Conservation (phyloP, 2,329 filamentous ascomycete genomes). For the Davidsoniella eucalypti region DNA sequence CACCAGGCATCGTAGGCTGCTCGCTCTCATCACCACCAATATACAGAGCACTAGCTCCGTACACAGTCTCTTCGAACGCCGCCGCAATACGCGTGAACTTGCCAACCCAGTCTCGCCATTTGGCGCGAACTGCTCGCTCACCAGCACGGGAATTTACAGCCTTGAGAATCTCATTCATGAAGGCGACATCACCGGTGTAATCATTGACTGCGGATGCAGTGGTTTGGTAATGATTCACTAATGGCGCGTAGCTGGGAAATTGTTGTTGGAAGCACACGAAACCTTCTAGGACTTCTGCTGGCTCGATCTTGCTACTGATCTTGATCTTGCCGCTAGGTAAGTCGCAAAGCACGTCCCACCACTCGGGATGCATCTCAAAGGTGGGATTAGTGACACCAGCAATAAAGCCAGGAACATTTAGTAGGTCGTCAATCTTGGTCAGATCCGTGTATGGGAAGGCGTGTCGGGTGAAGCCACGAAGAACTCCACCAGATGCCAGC, state of each 20-base stretch:
- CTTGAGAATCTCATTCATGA: conserved; percentile 72
- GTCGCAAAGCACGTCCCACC: conserved; percentile 97
- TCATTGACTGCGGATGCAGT: conserved; percentile 35
- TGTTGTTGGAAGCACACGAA: conserved; percentile 77
- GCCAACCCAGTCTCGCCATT: conserved; percentile 87
- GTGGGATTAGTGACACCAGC: conserved; percentile 95
- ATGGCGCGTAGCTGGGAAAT: conserved; percentile 38
- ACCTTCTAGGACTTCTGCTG: conserved; percentile 67
- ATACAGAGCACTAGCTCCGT: conserved; percentile 78
- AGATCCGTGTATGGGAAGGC: conserved; percentile 97
- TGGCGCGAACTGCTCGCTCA: conserved; percentile 75
- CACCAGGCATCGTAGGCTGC: conserved; percentile 36
- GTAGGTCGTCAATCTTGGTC: conserved; percentile 89
- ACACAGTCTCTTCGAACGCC: conserved; percentile 89
- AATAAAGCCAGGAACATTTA: conserved; percentile 94
- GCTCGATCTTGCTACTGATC: conserved; percentile 78
- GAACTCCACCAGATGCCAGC: conserved; percentile 76
- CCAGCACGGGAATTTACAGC: conserved; percentile 77
- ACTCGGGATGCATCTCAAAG: conserved; percentile 86
- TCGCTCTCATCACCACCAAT: conserved; percentile 63
- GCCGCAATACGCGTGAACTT: conserved; percentile 87
- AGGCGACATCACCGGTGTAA: conserved; percentile 69
- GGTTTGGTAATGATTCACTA: conserved; percentile 24
- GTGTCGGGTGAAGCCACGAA: conserved; percentile 86
- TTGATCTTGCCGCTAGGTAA: conserved; percentile 83